Evolutionary conservation across 2,329 filamentous ascomycete species (phyloP).

Genomic region (Apiospora aurea): DNA sequence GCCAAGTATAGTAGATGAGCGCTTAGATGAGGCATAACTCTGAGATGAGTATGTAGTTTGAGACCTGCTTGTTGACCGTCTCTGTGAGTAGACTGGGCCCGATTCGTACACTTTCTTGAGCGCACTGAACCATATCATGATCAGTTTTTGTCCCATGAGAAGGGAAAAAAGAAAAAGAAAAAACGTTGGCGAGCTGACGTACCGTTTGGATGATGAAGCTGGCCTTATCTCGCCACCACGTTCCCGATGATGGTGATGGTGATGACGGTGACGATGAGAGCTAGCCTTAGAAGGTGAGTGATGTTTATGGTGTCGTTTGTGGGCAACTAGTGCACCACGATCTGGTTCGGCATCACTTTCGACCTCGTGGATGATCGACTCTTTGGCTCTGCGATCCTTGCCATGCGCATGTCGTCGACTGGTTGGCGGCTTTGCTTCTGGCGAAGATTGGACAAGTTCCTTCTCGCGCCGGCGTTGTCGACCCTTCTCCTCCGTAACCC

Average conservation of each 20-base stretch:
- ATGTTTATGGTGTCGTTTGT: slow-evolving; percentile 33
- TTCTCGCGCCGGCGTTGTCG: slow-evolving; percentile 11
- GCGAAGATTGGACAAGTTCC: slow-evolving; percentile 1
- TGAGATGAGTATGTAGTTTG: slow-evolving; percentile 46
- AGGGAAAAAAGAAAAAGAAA: slow-evolving; percentile 35
- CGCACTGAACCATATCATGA: not conserved
- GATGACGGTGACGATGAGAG: slow-evolving; percentile 34
- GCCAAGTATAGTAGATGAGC: slow-evolving; percentile 44
- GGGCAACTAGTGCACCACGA: slow-evolving; percentile 31
- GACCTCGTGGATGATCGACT: slow-evolving; percentile 29
- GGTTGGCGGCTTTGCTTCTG: slow-evolving; percentile 8
- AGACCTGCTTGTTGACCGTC: slow-evolving; percentile 41
- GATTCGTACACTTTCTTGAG: slow-evolving; percentile 41
- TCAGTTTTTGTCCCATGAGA: slow-evolving; percentile 34
- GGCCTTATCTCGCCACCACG: slow-evolving; percentile 37
- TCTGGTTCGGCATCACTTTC: slow-evolving; percentile 29
- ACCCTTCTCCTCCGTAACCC: slow-evolving; percentile 17
- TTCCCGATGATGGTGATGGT: slow-evolving; percentile 33
- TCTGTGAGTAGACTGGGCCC: slow-evolving; percentile 41
- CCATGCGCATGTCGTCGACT: slow-evolving; percentile 20
- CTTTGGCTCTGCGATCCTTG: slow-evolving; percentile 16
- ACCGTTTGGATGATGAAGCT: slow-evolving; percentile 41
- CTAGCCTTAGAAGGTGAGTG: slow-evolving; percentile 38
- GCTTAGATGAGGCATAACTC: slow-evolving; percentile 47
- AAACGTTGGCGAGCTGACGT: slow-evolving; percentile 33